Evolutionary conservation across 305 asterid species (phyloP).

Genomic region (Galium porrigens): DNA sequence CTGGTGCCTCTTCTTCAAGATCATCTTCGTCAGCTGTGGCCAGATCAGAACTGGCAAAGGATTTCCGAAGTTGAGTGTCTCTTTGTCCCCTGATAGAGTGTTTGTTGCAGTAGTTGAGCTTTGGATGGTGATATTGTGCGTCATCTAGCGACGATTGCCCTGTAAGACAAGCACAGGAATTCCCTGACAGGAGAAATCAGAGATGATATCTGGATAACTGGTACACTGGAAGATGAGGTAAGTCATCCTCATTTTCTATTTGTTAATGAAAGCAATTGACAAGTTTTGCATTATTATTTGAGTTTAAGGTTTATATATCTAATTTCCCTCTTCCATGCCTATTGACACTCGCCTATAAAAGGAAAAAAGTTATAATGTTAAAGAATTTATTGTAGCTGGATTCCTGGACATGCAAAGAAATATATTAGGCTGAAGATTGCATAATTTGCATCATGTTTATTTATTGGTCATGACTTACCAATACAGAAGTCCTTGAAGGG

Average conservation of each 20-base stretch:
- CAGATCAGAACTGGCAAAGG: constrained; percentile 50
- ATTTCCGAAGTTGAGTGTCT: constrained; percentile 43
- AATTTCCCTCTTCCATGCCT: neutral
- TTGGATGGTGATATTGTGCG: constrained; percentile 40
- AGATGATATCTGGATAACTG: constrained; percentile 7
- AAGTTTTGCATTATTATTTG: neutral
- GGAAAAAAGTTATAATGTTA: neutral
- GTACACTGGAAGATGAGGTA: neutral
- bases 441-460: neutral
- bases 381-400: neutral
- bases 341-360: neutral
- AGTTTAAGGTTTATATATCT: neutral
- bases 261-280: constrained; percentile 2
- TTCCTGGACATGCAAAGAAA: neutral
- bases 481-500: constrained; percentile 46
- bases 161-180: constrained; percentile 34
- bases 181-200: constrained; percentile 19
- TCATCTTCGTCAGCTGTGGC: constrained; percentile 42
- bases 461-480: constrained; percentile 32
- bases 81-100: constrained; percentile 37
- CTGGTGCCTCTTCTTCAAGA: constrained; percentile 40
- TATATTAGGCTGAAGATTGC: neutral
- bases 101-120: constrained; percentile 32
- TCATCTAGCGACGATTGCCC: constrained; percentile 60
- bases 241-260: neutral